Conservation (phyloP, 768 basidiomycete genomes). For the Pleurotus ostreatus region DNA sequence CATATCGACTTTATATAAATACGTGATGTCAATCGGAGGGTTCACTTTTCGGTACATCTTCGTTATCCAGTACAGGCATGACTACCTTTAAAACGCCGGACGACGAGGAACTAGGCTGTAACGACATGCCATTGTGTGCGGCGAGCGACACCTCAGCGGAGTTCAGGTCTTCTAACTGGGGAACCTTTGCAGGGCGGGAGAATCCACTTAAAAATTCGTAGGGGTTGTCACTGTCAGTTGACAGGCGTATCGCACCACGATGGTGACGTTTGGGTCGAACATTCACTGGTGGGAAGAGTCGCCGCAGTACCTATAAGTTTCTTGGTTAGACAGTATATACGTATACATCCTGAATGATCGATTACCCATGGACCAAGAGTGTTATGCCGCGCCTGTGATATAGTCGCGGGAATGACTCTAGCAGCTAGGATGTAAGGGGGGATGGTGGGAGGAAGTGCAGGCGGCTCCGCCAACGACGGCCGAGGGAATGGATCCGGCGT, state of each 20-base stretch:
- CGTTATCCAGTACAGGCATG: slow-evolving; percentile 1
- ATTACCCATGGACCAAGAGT: slow-evolving; percentile 51
- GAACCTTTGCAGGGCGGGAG: slow-evolving; percentile 35
- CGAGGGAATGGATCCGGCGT: slow-evolving; percentile 30
- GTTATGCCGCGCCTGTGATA: slow-evolving; percentile 49
- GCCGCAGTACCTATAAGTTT: slow-evolving; percentile 17
- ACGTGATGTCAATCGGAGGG: not conserved
- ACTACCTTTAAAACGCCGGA: slow-evolving; percentile 15
- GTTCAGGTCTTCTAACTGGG: slow-evolving; percentile 41
- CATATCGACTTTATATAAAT: not conserved
- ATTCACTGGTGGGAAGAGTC: slow-evolving; percentile 20
- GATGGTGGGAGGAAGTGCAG: slow-evolving; percentile 35
- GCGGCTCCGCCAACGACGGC: slow-evolving; percentile 24
- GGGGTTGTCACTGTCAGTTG: slow-evolving; percentile 28
- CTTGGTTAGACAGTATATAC: not conserved
- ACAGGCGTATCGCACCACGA: not conserved
- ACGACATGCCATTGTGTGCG: slow-evolving; percentile 42
- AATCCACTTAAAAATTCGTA: slow-evolving; percentile 51
- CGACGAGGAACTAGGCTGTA: slow-evolving; percentile 32
- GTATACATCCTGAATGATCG: slow-evolving; percentile 1
- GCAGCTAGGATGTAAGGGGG: slow-evolving; percentile 50
- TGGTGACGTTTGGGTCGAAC: slow-evolving; percentile 6
- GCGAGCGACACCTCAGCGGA: slow-evolving; percentile 44
- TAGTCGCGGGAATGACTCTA: slow-evolving; percentile 37
- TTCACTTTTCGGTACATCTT: not conserved